Evolutionary conservation across 176 grass and related monocot genomes (phyloP), one percentile per base, ranked within the genome.

Genomic region (Cymbopogon citratus): DNA sequence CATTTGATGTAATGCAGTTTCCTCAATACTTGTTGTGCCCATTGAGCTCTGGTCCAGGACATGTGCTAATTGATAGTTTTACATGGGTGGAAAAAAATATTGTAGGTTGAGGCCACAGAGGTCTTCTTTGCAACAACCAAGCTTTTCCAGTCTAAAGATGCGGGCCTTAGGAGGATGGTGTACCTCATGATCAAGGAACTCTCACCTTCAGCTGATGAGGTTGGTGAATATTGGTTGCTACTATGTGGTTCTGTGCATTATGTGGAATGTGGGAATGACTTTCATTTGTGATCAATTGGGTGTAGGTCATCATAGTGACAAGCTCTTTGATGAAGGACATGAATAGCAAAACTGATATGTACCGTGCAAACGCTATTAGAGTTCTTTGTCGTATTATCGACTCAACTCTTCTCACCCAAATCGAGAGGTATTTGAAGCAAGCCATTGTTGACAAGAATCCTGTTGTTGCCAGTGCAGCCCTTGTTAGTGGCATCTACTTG

Each of bases 291-390:
- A 41, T 85, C 36, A 24, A 15, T 70, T 35, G n/a, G 23, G 2
- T 77, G 48, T 74, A 99, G 97, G 97, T 99, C 87, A 99, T 99
- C 76, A 99, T 96, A 69, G 97, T 99, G 75, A 99, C 97, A 12
- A 99, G 97, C 56, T 99, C 97, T n/a, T 81, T 99, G 87, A 99
- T 99, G 97, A 99, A 99, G 80, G 97, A 99, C 82, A 99, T 99
- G 93, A 99, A 99, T 74, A 99, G 97, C 85, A 99, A 96, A 79
- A 99, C 81, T 27, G 97, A 99, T 82, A 99, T 99, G 97, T 99
- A 99, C 76, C 73, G 93, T 66, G 97, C 97, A 0, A 99, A 99
- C 64, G 97, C 97, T 67, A 99, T 99, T 71, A 88, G 97, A 69
- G 97, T 99, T 84, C 91, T 99, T 65, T 99, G 91, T 73, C 91